Conservation (phyloP, 345 rosid genomes). For the Ailanthus altissimus region DNA sequence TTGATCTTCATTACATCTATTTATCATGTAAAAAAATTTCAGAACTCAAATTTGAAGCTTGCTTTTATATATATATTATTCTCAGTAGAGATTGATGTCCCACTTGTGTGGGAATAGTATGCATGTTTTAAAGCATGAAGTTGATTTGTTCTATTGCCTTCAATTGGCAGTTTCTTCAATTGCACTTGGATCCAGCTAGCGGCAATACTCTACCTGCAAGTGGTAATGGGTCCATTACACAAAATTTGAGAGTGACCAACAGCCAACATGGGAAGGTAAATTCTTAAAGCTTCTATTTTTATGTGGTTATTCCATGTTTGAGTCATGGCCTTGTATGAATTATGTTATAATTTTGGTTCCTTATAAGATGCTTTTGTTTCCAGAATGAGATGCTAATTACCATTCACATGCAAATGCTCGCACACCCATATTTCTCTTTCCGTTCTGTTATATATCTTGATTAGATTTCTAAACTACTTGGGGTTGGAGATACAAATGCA, state of each 20-base stretch:
- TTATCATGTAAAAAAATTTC: neutral
- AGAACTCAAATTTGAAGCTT: slow-evolving; percentile 5
- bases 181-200: slow-evolving; percentile 92
- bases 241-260: slow-evolving; percentile 75
- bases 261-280: slow-evolving; percentile 98
- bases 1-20: neutral
- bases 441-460: neutral
- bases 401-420: no score
- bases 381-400: neutral
- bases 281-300: neutral
- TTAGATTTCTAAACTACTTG: neutral
- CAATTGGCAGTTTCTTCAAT: slow-evolving; percentile 81
- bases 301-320: slow-evolving; percentile 4
- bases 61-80: neutral
- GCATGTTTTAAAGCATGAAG: neutral
- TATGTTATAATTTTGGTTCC: neutral
- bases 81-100: neutral
- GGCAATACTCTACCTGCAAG: slow-evolving; percentile 66
- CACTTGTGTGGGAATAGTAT: neutral
- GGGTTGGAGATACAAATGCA: neutral
- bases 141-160: slow-evolving; percentile 23
- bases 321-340: neutral
- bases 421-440: neutral
- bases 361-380: neutral
- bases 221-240: slow-evolving; percentile 61